A percentile compares a stretch with the other conserved stretches of the same genome.
These are phyloP conservation scores for Truncatella angustata DNA, from an alignment of 2,329 filamentous ascomycete species.

Conservation along the genomic window DNA sequence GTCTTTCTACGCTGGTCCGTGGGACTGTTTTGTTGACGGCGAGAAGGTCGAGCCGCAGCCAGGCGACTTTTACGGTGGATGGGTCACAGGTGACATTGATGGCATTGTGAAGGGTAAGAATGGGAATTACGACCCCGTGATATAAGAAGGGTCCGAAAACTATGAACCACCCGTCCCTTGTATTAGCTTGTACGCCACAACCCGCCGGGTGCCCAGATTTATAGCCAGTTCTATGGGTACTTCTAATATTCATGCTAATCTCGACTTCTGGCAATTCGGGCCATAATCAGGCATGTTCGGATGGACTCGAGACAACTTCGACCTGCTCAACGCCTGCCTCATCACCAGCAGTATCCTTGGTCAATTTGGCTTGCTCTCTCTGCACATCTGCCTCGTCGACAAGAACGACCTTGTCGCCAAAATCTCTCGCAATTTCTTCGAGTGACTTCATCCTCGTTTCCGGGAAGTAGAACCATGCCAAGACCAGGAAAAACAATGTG, in stretches of 20 bases:
- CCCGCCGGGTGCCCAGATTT: too few species aligned
- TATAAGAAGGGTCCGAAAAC: conserved; percentile 21
- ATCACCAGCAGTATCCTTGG: conserved; percentile 13
- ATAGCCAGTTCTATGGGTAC: too few species aligned
- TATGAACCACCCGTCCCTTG: too few species aligned
- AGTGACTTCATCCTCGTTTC: conserved; percentile 28
- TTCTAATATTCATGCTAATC: not conserved
- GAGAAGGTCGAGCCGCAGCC: conserved; percentile 58
- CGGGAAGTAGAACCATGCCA: conserved; percentile 56
- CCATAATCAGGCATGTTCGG: not conserved
- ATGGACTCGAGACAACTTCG: not conserved
- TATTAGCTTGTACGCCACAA: too few species aligned
- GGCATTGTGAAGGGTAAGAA: conserved; percentile 45
- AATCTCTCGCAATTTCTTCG: conserved; percentile 23
- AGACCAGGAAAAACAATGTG: conserved; percentile 46
- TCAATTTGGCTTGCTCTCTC: conserved; percentile 12
- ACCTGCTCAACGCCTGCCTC: conserved; percentile 4
- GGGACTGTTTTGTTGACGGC: conserved; percentile 62
- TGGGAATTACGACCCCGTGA: conserved; percentile 37
- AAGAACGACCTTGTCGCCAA: conserved; percentile 22
- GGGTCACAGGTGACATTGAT: conserved; percentile 60
- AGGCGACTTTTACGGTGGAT: conserved; percentile 64
- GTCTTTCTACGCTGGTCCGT: conserved; percentile 59
- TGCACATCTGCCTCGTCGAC: conserved; percentile 14
- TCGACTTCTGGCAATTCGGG: not conserved